Evolutionary conservation across 345 rosid species (phyloP).

Genomic region (Murraya paniculata): DNA sequence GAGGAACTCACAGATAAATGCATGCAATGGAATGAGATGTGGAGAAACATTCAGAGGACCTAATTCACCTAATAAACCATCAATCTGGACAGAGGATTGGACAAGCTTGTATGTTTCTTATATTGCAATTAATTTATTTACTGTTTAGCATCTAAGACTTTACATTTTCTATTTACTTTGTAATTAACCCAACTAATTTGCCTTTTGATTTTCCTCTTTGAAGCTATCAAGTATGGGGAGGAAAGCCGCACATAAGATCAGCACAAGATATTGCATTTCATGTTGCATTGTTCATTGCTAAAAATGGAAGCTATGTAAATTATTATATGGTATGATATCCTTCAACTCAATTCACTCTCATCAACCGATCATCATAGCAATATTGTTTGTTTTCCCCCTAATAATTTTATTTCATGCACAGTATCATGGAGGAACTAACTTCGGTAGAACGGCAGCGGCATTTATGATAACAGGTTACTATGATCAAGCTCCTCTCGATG

Average conservation of each 20-base stretch:
- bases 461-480: slow-evolving; percentile 45
- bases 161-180: background rate
- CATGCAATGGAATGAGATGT: slow-evolving; percentile 78
- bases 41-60: slow-evolving; percentile 75
- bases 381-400: too few species aligned
- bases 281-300: slow-evolving; percentile 62
- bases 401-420: background rate
- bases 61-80: slow-evolving; percentile 54
- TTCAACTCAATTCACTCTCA: background rate
- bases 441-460: slow-evolving; percentile 47
- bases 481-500: slow-evolving; percentile 62
- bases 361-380: too few species aligned
- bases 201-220: background rate
- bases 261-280: slow-evolving; percentile 67
- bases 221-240: slow-evolving; percentile 62
- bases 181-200: background rate
- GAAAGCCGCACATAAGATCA: slow-evolving; percentile 44
- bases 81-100: slow-evolving; percentile 87
- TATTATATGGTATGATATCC: slow-evolving; percentile 66
- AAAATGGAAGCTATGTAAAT: slow-evolving; percentile 68
- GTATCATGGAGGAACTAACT: slow-evolving; percentile 69
- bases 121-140: slow-evolving; percentile 1
- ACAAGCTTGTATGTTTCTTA: slow-evolving; percentile 49
- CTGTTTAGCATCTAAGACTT: background rate
- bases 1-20: slow-evolving; percentile 47